Evolutionary conservation across 805 yeast species (phyloP), one percentile per base, ranked within the genome.

Genomic region (Scheffersomyces coipomensis): DNA sequence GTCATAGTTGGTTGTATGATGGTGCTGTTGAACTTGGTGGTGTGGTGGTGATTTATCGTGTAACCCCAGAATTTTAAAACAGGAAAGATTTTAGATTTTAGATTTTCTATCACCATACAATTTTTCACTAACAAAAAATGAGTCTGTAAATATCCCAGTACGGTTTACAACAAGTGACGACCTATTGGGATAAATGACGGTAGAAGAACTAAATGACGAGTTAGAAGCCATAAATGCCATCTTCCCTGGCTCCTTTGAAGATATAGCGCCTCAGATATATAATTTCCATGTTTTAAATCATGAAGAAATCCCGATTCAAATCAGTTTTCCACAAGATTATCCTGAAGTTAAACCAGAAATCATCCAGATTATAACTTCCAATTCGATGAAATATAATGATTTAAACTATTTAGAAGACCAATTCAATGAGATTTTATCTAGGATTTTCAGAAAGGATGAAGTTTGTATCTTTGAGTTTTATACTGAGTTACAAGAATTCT

Each of bases 141-240:
- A n/a, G n/a, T n/a, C n/a, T n/a, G n/a, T n/a, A n/a, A n/a, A n/a
- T n/a, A n/a, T n/a, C n/a, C n/a, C n/a, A n/a, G n/a, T n/a, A n/a
- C n/a, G n/a, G n/a, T n/a, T n/a, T n/a, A n/a, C n/a, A n/a, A n/a
- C n/a, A n/a, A n/a, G n/a, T n/a, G n/a, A n/a, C n/a, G n/a, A n/a
- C n/a, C n/a, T 18, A n/a, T 18, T 4, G 15, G 8, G 15, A 24
- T 13, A 13, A 13, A 55, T 54, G 62, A 49, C 58, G 7, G 56
- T 66, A 1, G 76, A 76, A 43, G 85, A 81, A 24, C 62, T 85
- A 5, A 55, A 55, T 16, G 93, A 88, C 39, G 99, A 91, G 54
- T 61, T 88, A 15, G 81, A 77, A 29, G 91, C 96, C 10, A 80
- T 91, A 9, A 85, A 87, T 40, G 93, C 97, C 3, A 91, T 93